Conservation (phyloP, 106 monocot species). For the Platanthera guangdongensis region DNA sequence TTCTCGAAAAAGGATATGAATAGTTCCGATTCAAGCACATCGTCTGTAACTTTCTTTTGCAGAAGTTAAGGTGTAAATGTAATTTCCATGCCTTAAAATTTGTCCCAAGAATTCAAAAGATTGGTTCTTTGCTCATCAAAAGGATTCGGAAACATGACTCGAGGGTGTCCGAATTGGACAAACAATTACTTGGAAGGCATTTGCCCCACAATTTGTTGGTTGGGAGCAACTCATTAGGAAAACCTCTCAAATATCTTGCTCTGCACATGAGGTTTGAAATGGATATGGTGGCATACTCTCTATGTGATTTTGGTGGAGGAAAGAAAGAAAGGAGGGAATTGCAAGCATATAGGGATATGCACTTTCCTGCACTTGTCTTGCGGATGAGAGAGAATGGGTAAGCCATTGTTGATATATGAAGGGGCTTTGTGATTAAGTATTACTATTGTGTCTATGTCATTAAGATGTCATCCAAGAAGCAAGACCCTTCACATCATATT, state of each 20-base stretch:
- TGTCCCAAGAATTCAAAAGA: conserved; percentile 58
- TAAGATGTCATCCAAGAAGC: too few relatives aligned
- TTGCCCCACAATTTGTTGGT: conserved; percentile 9
- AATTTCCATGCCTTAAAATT: conserved; percentile 91
- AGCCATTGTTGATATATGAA: conserved; percentile 1
- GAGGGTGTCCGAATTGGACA: conserved; percentile 16
- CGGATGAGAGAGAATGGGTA: conserved; percentile 37
- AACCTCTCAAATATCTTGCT: conserved; percentile 57
- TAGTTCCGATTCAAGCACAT: not conserved
- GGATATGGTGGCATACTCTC: conserved; percentile 95
- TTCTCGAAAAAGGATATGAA: not conserved
- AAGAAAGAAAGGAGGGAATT: conserved; percentile 60
- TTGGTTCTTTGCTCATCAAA: conserved; percentile 56
- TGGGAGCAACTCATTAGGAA: conserved; percentile 1
- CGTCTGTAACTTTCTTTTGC: conserved; percentile 13
- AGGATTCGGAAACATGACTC: conserved; percentile 41
- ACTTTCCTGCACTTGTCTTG: conserved; percentile 62
- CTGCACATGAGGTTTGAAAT: conserved; percentile 91
- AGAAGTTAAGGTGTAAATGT: conserved; percentile 86
- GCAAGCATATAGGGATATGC: conserved; percentile 73
- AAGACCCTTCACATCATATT: too few relatives aligned
- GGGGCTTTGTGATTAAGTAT: too few relatives aligned
- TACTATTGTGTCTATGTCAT: too few relatives aligned
- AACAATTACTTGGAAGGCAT: conserved; percentile 37
- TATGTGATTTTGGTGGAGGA: conserved; percentile 83